Conservation (phyloP, 2,329 filamentous ascomycete genomes). For the Gliomastix tumulicola region DNA sequence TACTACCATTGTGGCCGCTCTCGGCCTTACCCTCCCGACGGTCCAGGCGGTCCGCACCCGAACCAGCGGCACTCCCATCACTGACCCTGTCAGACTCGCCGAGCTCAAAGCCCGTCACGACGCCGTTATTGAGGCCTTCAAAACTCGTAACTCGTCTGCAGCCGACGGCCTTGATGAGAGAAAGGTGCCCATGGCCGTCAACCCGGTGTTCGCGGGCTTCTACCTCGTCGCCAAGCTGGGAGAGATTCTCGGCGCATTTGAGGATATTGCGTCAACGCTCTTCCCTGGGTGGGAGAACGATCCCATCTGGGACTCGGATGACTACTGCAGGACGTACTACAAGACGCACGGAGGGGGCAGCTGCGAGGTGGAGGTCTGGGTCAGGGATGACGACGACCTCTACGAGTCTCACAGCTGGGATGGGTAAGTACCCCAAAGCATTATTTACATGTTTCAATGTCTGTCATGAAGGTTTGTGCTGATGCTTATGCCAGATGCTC, state of each 20-base stretch:
- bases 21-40: not conserved
- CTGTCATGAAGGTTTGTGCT: too few relatives aligned
- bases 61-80: not conserved
- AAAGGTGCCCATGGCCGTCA: not conserved
- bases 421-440: too few relatives aligned
- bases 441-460: too few relatives aligned
- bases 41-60: not conserved
- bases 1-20: not conserved
- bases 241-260: not conserved
- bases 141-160: not conserved
- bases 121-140: not conserved
- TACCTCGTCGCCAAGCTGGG: not conserved
- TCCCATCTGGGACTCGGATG: not conserved
- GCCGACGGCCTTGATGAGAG: not conserved
- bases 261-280: not conserved
- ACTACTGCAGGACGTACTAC: not conserved
- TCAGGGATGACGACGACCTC: too few relatives aligned
- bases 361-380: too few relatives aligned
- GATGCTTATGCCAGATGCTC: too few relatives aligned
- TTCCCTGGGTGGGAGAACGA: not conserved
- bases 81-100: not conserved
- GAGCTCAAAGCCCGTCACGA: not conserved
- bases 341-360: not conserved
- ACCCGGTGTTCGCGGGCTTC: not conserved
- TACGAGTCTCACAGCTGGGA: too few relatives aligned